Percentiles rank a stretch among this genome's conserved stretches.
Evolutionary conservation across 164 flowering plant genomes (phyloP).

Genomic region (Stephania japonica): DNA sequence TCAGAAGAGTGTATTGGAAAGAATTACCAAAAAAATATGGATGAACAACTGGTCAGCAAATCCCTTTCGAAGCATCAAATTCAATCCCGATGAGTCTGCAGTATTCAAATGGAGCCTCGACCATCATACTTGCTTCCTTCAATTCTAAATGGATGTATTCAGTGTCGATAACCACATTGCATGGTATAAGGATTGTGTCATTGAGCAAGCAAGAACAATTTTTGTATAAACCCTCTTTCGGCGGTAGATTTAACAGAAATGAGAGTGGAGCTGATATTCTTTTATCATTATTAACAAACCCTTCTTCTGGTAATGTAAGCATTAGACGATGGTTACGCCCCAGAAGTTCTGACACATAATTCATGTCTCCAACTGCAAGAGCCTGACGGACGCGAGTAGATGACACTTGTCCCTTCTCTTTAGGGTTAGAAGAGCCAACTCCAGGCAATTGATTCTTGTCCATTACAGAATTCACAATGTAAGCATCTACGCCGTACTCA

Average conservation of each 20-base stretch:
- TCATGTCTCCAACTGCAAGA: constrained; percentile 70
- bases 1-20: not conserved
- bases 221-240: constrained; percentile 69
- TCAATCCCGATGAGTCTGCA: constrained; percentile 48
- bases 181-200: constrained; percentile 31
- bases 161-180: constrained; percentile 55
- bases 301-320: constrained; percentile 30
- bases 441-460: constrained; percentile 45
- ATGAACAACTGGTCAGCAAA: not conserved
- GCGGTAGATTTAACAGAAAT: constrained; percentile 64
- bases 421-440: constrained; percentile 21
- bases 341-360: constrained; percentile 75
- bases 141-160: constrained; percentile 49
- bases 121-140: constrained; percentile 18
- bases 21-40: not conserved
- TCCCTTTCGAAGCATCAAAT: constrained; percentile 31
- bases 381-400: constrained; percentile 93
- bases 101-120: constrained; percentile 19
- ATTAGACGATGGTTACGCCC: constrained; percentile 79
- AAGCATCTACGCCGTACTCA: constrained; percentile 66
- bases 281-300: constrained; percentile 13
- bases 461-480: constrained; percentile 81
- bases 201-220: constrained; percentile 46
- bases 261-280: constrained; percentile 50
- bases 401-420: constrained; percentile 88